Conservation (phyloP, 1,139 yeast genomes). For the Saccharomyces pastorianus region DNA sequence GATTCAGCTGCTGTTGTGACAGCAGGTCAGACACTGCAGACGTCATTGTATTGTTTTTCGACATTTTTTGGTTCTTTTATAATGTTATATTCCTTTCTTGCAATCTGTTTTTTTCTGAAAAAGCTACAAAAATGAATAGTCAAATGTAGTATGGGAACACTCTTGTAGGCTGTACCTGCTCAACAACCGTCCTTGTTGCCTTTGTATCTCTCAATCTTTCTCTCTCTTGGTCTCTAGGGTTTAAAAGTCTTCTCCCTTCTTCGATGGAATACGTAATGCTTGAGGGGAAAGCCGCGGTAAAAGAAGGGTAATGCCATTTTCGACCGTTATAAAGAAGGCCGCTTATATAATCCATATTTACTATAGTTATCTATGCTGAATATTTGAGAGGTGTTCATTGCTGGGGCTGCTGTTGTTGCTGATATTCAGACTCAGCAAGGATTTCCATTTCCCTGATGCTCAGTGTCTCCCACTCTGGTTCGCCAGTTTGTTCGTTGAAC, state of each 20-base stretch:
- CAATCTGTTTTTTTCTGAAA: not conserved
- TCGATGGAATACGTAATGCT: not conserved
- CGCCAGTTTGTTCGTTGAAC: conserved; percentile 20
- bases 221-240: not conserved
- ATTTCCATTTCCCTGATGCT: conserved; percentile 23
- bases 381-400: not conserved
- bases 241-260: not conserved
- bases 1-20: conserved; percentile 33
- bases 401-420: not conserved
- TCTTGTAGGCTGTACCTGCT: not conserved
- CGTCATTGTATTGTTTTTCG: conserved; percentile 33
- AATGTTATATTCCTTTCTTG: not conserved
- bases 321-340: not conserved
- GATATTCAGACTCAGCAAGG: conserved; percentile 8
- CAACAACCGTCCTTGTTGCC: not conserved
- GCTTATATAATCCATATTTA: not conserved
- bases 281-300: not conserved
- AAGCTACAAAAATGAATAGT: not conserved
- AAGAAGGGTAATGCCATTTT: not conserved
- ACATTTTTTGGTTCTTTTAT: conserved; percentile 12
- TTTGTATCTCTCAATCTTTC: not conserved
- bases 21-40: conserved; percentile 29
- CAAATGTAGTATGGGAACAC: not conserved
- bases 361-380: not conserved
- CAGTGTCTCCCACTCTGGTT: conserved; percentile 23